Evolutionary conservation across 2,329 filamentous ascomycete species (phyloP).

Genomic region (Arthrobotrys iridis): DNA sequence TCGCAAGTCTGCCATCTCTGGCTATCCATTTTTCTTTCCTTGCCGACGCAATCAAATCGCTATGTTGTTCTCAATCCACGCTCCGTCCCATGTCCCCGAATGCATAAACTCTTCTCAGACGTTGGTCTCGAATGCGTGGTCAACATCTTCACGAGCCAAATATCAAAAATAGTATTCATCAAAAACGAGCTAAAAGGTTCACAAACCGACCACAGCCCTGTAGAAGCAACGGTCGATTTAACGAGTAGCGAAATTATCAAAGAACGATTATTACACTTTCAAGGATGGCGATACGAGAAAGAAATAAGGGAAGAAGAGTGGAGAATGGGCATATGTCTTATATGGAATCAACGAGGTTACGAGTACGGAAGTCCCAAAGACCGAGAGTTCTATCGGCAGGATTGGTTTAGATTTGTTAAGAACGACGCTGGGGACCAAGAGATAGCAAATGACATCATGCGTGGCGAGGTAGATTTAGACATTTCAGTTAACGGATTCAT

Average conservation of each 20-base stretch:
- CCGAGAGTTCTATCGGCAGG: constrained; percentile 25
- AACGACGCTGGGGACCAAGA: not conserved
- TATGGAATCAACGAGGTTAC: constrained; percentile 39
- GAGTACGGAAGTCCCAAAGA: constrained; percentile 22
- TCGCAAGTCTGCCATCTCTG: constrained; percentile 24
- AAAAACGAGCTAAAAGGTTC: constrained; percentile 10
- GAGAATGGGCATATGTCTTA: constrained; percentile 17
- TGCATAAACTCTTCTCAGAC: constrained; percentile 37
- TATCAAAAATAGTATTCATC: constrained; percentile 25
- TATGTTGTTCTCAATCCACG: constrained; percentile 6
- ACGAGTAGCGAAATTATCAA: constrained; percentile 5
- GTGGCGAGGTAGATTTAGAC: constrained; percentile 31
- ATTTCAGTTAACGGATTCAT: constrained; percentile 35
- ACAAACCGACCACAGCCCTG: constrained; percentile 9
- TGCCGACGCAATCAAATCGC: constrained; percentile 9
- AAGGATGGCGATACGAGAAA: constrained; percentile 30
- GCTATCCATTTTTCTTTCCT: constrained; percentile 12
- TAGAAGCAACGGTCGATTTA: constrained; percentile 19
- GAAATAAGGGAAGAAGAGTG: constrained; percentile 13
- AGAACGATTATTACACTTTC: constrained; percentile 34
- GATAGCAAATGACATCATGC: not conserved
- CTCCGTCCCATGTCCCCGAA: constrained; percentile 1
- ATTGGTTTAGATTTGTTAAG: constrained; percentile 28
- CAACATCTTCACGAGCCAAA: not conserved
- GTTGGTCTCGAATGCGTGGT: constrained; percentile 35